These are phyloP conservation scores for Globisporangium radiosum DNA, from an alignment of 352 stramenopile species.

Conservation along the genomic window DNA sequence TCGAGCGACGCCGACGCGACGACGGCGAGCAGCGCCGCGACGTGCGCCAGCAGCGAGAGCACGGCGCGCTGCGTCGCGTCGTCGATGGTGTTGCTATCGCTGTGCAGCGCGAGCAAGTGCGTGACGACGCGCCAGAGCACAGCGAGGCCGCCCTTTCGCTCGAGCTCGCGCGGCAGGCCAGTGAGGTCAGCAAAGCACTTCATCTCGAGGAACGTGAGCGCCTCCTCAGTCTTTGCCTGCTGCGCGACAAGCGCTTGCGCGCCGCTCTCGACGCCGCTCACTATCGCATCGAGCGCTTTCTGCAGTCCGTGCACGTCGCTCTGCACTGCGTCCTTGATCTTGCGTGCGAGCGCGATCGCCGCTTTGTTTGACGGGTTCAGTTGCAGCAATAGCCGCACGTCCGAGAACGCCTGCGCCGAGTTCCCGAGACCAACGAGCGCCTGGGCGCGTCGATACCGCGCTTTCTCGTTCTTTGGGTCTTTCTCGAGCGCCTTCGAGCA, in stretches of 20 bases:
- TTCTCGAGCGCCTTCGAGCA: constrained; percentile 42
- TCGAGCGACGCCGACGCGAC: constrained; percentile 51
- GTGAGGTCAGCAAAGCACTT: constrained; percentile 54
- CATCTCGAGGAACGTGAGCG: constrained; percentile 71
- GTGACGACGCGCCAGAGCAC: constrained; percentile 45
- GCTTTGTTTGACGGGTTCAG: constrained; percentile 69
- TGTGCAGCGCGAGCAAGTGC: constrained; percentile 25
- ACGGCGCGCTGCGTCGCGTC: constrained; percentile 9
- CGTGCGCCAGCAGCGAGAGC: constrained; percentile 35
- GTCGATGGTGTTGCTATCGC: constrained; percentile 1
- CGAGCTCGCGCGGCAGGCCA: constrained; percentile 48
- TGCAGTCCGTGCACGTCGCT: constrained; percentile 72
- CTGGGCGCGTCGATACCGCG: constrained; percentile 71
- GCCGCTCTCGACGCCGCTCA: constrained; percentile 17
- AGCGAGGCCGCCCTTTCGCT: constrained; percentile 41
- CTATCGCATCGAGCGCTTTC: constrained; percentile 64
- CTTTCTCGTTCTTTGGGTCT: constrained; percentile 64
- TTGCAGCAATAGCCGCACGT: constrained; percentile 69
- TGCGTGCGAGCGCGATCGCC: constrained; percentile 51
- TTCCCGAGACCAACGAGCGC: constrained; percentile 59
- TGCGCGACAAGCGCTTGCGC: constrained; percentile 18
- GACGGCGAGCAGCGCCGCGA: constrained; percentile 44
- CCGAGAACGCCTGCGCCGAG: constrained; percentile 60
- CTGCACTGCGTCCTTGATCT: constrained; percentile 71
- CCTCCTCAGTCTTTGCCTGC: constrained; percentile 44